Conservation (phyloP, 2,329 filamentous ascomycete species). For the Fusarium papillatum region DNA sequence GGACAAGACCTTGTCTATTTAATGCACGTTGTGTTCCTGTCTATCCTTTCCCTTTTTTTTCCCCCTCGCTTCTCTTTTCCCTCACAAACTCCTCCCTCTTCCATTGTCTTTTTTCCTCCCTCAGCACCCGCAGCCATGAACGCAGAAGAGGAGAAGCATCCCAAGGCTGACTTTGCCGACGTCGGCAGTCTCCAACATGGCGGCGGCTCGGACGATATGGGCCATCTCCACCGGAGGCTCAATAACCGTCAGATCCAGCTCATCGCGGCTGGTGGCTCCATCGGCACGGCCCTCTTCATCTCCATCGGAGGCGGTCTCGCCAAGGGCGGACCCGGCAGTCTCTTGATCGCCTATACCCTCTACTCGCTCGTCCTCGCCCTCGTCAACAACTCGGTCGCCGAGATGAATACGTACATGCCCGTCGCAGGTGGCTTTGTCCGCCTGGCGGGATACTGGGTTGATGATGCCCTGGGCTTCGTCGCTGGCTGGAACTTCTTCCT, state of each 20-base stretch:
- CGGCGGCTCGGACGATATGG: conserved; percentile 14
- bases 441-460: conserved; percentile 33
- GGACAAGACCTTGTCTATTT: conserved; percentile 16
- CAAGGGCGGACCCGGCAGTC: conserved; percentile 31
- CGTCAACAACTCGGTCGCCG: conserved; percentile 36
- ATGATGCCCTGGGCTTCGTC: conserved; percentile 31
- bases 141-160: conserved; percentile 35
- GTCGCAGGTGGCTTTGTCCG: conserved; percentile 33
- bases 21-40: conserved; percentile 15
- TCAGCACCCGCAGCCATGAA: no score
- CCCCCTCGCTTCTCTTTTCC: neutral
- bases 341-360: conserved; percentile 24
- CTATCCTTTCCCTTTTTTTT: neutral
- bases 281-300: conserved; percentile 38
- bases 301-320: conserved; percentile 38
- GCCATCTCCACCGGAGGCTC: conserved; percentile 34
- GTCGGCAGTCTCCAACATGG: conserved; percentile 7
- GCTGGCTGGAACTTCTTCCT: conserved; percentile 40
- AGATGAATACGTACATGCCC: conserved; percentile 38
- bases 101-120: neutral
- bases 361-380: conserved; percentile 31
- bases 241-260: conserved; percentile 46
- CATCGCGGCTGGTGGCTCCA: conserved; percentile 37
- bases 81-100: neutral
- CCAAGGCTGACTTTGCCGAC: conserved; percentile 21